Percentiles rank a stretch among this genome's conserved stretches.
These are phyloP conservation scores for Ceratobasidium sp. DNA, from an alignment of 1,284 basidiomycete species.

Conservation along the genomic window DNA sequence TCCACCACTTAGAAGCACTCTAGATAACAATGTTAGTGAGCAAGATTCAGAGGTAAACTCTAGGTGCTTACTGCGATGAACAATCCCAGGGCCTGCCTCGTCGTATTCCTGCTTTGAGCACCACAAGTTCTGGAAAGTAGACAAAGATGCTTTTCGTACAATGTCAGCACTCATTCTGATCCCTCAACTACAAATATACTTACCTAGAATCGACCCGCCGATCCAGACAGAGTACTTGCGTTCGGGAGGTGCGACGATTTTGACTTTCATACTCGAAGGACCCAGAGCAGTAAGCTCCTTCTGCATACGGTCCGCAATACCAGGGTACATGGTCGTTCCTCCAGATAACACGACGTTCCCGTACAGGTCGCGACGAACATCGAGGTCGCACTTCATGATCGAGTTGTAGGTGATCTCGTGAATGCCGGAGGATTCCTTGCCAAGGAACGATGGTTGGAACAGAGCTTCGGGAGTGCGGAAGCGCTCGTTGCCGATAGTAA, in stretches of 20 bases:
- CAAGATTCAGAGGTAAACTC: not conserved
- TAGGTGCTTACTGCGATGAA: constrained; percentile 71
- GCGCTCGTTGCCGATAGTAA: constrained; percentile 77
- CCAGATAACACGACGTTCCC: constrained; percentile 95
- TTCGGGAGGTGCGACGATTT: constrained; percentile 92
- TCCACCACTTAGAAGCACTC: constrained; percentile 44
- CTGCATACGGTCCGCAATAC: constrained; percentile 97
- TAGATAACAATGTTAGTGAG: constrained; percentile 9
- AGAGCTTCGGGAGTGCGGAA: constrained; percentile 98
- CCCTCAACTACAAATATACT: not conserved
- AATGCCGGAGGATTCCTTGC: constrained; percentile 93
- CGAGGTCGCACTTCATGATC: constrained; percentile 81
- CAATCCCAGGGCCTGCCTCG: constrained; percentile 85
- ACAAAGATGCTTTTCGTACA: constrained; percentile 73
- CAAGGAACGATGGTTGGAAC: constrained; percentile 95
- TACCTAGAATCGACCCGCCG: constrained; percentile 90
- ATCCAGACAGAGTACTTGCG: constrained; percentile 98
- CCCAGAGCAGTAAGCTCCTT: constrained; percentile 93
- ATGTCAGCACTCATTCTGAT: not conserved
- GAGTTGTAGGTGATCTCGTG: constrained; percentile 97
- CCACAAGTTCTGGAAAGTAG: constrained; percentile 96
- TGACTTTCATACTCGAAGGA: constrained; percentile 83
- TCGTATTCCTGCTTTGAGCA: constrained; percentile 94
- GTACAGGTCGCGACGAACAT: constrained; percentile 90
- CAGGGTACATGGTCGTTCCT: constrained; percentile 98